Percentiles rank a stretch among this genome's conserved stretches.
phyloP scores from a whole-genome alignment of 495 filamentous ascomycete genomes.

The Xylaria venustula region DNA sequence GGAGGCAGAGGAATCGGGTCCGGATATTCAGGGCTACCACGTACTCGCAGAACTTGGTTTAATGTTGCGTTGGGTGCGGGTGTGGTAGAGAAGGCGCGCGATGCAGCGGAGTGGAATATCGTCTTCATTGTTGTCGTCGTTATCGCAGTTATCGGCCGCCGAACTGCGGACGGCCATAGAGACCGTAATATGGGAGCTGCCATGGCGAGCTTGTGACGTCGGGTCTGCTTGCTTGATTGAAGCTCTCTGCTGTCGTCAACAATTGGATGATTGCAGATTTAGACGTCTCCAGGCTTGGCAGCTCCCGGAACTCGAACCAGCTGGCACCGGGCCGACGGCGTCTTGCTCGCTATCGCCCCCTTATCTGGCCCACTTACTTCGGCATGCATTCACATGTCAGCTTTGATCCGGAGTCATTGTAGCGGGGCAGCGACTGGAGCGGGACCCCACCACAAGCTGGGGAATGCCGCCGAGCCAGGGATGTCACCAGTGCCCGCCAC shows the following conservation, averaged over 20 bases:
- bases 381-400: conserved; percentile 9
- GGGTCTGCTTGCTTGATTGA: background rate
- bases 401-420: background rate
- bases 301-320: conserved; percentile 18
- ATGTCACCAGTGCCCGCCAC: background rate
- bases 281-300: background rate
- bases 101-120: conserved; percentile 9
- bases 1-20: background rate
- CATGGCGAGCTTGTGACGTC: conserved; percentile 23
- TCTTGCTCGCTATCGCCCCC: background rate
- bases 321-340: conserved; percentile 21
- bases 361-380: background rate
- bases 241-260: background rate
- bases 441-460: background rate
- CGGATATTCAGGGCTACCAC: background rate
- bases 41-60: conserved; percentile 58
- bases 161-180: conserved; percentile 23
- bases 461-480: background rate
- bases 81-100: conserved; percentile 50
- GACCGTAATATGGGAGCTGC: conserved; percentile 26
- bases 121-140: conserved; percentile 20
- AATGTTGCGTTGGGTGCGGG: conserved; percentile 54
- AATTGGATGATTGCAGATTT: conserved; percentile 7
- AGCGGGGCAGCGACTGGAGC: background rate
- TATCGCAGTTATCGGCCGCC: conserved; percentile 20